These are phyloP conservation scores for Exophiala calicioides DNA, from an alignment of 2,329 filamentous ascomycete species.

Conservation along the genomic window DNA sequence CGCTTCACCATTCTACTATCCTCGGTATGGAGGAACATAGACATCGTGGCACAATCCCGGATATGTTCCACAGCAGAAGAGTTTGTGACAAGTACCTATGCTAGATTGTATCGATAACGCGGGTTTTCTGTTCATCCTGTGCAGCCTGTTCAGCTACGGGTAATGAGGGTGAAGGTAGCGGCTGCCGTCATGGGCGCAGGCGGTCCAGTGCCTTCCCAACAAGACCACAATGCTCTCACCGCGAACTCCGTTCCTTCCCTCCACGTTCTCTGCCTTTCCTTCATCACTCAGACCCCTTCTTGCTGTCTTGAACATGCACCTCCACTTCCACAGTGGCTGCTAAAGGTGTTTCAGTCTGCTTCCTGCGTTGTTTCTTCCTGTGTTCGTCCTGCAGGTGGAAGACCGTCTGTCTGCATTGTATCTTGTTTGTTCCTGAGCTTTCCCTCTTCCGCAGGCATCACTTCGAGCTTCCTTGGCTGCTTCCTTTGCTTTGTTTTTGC, in stretches of 20 bases:
- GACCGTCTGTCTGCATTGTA: slow-evolving; percentile 8
- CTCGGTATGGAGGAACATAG: slow-evolving; percentile 41
- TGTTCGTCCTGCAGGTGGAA: slow-evolving; percentile 21
- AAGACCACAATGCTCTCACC: too few relatives aligned
- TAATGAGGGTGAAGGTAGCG: too few relatives aligned
- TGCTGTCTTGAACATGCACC: slow-evolving; percentile 1
- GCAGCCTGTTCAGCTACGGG: too few relatives aligned
- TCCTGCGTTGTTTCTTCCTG: slow-evolving; percentile 26
- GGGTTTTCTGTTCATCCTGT: too few relatives aligned
- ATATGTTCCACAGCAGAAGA: slow-evolving; percentile 14
- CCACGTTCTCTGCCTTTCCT: slow-evolving; percentile 3
- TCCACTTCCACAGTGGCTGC: slow-evolving; percentile 9
- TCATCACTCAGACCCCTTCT: slow-evolving; percentile 2
- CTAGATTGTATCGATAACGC: too few relatives aligned
- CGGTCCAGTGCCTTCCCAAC: too few relatives aligned
- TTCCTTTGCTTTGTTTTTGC: slow-evolving; percentile 30
- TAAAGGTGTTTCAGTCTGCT: slow-evolving; percentile 26
- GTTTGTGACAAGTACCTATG: too few relatives aligned
- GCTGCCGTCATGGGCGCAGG: too few relatives aligned
- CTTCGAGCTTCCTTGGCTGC: slow-evolving; percentile 8
- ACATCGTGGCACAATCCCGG: slow-evolving; percentile 40
- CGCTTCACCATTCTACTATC: slow-evolving; percentile 38
- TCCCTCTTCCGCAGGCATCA: slow-evolving; percentile 7
- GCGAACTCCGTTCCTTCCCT: not conserved
- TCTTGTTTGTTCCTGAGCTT: slow-evolving; percentile 17